A percentile compares a stretch with the other conserved stretches of the same genome.
phyloP scores from a whole-genome alignment of 1,139 yeast genomes.

The Saccharomyces hybrid region DNA sequence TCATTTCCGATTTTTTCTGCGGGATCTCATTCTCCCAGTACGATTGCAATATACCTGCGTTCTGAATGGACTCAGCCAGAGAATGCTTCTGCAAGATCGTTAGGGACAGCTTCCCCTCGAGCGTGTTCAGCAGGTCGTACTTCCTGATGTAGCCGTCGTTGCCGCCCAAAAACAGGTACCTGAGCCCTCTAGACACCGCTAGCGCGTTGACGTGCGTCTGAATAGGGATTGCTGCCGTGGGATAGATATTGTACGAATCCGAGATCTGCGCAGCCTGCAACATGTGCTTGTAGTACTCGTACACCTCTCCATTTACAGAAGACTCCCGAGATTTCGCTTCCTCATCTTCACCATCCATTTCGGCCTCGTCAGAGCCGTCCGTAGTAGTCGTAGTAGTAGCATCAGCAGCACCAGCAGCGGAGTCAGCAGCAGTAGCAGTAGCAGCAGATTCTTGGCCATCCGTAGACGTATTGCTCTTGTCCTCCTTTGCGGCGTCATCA shows the following conservation, averaged over 20 bases:
- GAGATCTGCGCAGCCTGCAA: slow-evolving; percentile 41
- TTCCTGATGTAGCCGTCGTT: slow-evolving; percentile 91
- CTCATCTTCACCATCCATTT: slow-evolving; percentile 27
- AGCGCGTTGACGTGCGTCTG: slow-evolving; percentile 65
- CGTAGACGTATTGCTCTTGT: slow-evolving; percentile 2
- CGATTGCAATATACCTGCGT: slow-evolving; percentile 73
- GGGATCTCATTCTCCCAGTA: slow-evolving; percentile 98
- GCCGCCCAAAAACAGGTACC: slow-evolving; percentile 90
- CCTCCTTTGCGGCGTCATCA: slow-evolving; percentile 14
- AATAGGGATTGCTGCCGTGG: slow-evolving; percentile 68
- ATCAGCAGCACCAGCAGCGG: not conserved
- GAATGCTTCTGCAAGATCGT: slow-evolving; percentile 91
- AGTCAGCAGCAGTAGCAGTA: not conserved
- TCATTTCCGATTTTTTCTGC: slow-evolving; percentile 40
- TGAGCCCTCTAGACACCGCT: slow-evolving; percentile 73
- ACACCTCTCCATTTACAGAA: slow-evolving; percentile 19
- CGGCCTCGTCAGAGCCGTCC: slow-evolving; percentile 30
- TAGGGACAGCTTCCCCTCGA: slow-evolving; percentile 82
- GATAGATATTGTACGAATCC: slow-evolving; percentile 49
- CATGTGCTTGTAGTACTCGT: slow-evolving; percentile 36
- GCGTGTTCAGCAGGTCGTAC: slow-evolving; percentile 76
- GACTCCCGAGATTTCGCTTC: slow-evolving; percentile 9
- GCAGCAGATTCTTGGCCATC: not conserved
- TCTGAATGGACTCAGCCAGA: slow-evolving; percentile 73
- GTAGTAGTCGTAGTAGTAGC: not conserved